Evolutionary conservation across 129 eudicot species (phyloP).

Genomic region (Mikania micrantha): DNA sequence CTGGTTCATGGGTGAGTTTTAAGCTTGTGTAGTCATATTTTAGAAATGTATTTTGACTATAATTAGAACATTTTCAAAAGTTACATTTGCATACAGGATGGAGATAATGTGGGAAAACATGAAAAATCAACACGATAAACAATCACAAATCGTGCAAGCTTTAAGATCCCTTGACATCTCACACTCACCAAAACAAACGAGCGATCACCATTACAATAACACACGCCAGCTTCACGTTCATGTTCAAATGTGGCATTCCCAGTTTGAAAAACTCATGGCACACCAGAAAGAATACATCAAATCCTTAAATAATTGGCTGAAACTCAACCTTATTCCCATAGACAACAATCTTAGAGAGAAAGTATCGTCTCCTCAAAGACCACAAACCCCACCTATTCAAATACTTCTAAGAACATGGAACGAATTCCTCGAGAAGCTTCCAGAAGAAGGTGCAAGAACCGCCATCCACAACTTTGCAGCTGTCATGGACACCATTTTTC

Average conservation of each 20-base stretch:
- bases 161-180: conserved; percentile 48
- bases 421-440: conserved; percentile 82
- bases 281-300: conserved; percentile 71
- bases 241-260: conserved; percentile 68
- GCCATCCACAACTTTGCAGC: conserved; percentile 74
- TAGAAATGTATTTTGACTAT: neutral
- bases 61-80: neutral
- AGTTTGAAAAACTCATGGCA: conserved; percentile 61
- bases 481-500: conserved; percentile 57
- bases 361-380: conserved; percentile 79
- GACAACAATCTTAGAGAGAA: conserved; percentile 82
- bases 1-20: conserved; percentile 88
- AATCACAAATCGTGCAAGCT: conserved; percentile 48
- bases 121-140: conserved; percentile 48
- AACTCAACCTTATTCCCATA: conserved; percentile 80
- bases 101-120: conserved; percentile 83
- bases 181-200: conserved; percentile 67
- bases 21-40: neutral
- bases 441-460: conserved; percentile 77
- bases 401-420: conserved; percentile 67
- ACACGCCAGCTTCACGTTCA: conserved; percentile 61
- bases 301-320: conserved; percentile 63
- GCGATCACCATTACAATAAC: conserved; percentile 62
- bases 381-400: conserved; percentile 66
- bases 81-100: conserved; percentile 54